Evolutionary conservation across 2,329 filamentous ascomycete genomes (phyloP).

Genomic region (Colletotrichum truncatum): DNA sequence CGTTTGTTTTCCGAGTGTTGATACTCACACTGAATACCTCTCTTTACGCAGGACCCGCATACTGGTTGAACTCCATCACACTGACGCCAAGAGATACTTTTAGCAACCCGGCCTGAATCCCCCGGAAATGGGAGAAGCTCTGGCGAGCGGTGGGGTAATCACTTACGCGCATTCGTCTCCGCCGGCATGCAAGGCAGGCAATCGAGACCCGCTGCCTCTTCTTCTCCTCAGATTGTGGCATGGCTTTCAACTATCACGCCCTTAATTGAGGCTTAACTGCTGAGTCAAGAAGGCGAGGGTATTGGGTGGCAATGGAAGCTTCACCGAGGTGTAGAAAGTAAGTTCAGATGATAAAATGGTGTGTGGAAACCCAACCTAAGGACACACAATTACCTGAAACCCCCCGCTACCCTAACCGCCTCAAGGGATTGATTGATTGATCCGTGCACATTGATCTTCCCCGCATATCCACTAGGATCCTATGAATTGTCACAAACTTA

Average conservation of each 20-base stretch:
- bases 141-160: neutral
- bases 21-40: conserved; percentile 21
- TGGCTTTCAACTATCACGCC: neutral
- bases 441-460: neutral
- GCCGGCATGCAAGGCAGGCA: conserved; percentile 30
- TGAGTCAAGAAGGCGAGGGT: neutral
- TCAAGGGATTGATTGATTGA: conserved; percentile 5
- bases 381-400: conserved; percentile 4
- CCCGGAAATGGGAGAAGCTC: neutral
- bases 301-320: neutral
- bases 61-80: conserved; percentile 28
- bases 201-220: conserved; percentile 31
- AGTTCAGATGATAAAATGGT: conserved; percentile 8
- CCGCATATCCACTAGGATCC: conserved; percentile 2
- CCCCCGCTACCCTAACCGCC: no score
- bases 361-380: neutral
- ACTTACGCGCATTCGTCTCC: conserved; percentile 29
- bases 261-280: neutral
- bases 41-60: conserved; percentile 24
- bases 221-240: neutral
- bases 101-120: neutral
- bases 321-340: neutral
- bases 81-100: neutral
- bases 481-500: conserved; percentile 1
- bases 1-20: conserved; percentile 28